A percentile compares a stretch with the other conserved stretches of the same genome.
Conservation (phyloP, 2,329 filamentous ascomycete genomes). For the Ophiostoma australiae region DNA sequence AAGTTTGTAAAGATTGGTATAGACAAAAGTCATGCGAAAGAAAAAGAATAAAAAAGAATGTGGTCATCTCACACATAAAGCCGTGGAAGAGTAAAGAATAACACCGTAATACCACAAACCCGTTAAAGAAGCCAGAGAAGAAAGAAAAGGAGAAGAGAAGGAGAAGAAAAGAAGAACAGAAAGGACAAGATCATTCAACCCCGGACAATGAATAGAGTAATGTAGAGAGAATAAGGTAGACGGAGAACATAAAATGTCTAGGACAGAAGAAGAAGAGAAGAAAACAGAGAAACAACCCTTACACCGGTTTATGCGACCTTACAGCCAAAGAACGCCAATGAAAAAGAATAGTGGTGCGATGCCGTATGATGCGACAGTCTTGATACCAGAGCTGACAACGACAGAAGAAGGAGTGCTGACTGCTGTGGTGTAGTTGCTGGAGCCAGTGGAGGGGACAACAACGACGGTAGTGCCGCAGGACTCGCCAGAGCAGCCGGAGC, state of each 20-base stretch:
- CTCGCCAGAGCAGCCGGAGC: not conserved
- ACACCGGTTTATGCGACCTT: constrained; percentile 3
- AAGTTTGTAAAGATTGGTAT: not conserved
- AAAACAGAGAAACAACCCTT: constrained; percentile 6
- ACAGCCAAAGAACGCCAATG: constrained; percentile 22
- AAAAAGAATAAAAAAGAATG: not conserved
- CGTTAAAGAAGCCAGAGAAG: not conserved
- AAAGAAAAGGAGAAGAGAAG: not conserved
- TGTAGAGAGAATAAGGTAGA: not conserved
- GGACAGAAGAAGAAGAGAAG: constrained; percentile 4
- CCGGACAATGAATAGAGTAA: not conserved
- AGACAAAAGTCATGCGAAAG: not conserved
- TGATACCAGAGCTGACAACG: constrained; percentile 24
- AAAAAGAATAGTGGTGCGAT: constrained; percentile 20
- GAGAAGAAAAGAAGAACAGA: no score
- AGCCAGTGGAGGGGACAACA: not conserved
- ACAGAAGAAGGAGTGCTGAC: not conserved
- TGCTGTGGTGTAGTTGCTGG: constrained; percentile 16
- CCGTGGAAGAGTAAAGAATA: constrained; percentile 1
- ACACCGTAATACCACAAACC: constrained; percentile 8
- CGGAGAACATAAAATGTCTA: not conserved
- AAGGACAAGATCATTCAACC: not conserved
- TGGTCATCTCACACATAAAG: constrained; percentile 2
- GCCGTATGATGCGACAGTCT: constrained; percentile 22
- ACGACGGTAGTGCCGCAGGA: constrained; percentile 1